phyloP scores from a whole-genome alignment of 2,329 filamentous ascomycete genomes.

The Sporothrix luriei region DNA sequence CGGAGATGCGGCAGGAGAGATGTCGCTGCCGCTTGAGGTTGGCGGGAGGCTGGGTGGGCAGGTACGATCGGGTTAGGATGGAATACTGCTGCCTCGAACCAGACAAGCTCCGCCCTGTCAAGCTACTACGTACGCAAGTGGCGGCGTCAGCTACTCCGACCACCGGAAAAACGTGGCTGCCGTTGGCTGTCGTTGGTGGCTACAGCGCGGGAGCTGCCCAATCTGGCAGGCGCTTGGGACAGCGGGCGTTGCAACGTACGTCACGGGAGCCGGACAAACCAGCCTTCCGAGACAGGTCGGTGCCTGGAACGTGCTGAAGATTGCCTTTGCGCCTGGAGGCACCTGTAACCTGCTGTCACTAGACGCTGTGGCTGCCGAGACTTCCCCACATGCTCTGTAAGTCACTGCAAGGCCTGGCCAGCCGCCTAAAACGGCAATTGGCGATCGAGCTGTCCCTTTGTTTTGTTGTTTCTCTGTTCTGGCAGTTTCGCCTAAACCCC shows the following conservation, averaged over 20 bases:
- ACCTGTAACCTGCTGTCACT: neutral
- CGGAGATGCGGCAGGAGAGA: neutral
- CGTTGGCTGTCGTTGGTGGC: neutral
- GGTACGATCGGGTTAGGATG: slow-evolving; percentile 5
- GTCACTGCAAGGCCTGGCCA: slow-evolving; percentile 5
- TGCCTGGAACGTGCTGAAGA: slow-evolving; percentile 8
- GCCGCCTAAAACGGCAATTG: slow-evolving; percentile 28
- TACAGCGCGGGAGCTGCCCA: neutral
- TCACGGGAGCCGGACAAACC: slow-evolving; percentile 23
- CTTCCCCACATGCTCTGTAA: slow-evolving; percentile 20
- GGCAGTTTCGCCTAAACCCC: slow-evolving; percentile 7
- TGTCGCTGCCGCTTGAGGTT: slow-evolving; percentile 18
- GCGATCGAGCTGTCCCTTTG: slow-evolving; percentile 16
- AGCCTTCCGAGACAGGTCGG: slow-evolving; percentile 9
- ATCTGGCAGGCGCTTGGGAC: slow-evolving; percentile 5
- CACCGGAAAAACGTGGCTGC: slow-evolving; percentile 33
- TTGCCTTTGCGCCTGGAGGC: neutral
- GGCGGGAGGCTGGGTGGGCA: slow-evolving; percentile 26
- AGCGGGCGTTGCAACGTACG: neutral
- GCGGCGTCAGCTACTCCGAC: slow-evolving; percentile 30
- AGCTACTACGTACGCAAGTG: no score
- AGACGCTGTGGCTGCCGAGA: neutral
- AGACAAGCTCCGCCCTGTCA: slow-evolving; percentile 27
- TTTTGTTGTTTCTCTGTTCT: slow-evolving; percentile 7
- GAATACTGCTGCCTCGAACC: slow-evolving; percentile 25